These are phyloP conservation scores for Pancytospora philotis DNA, from an alignment of 371 early-diverging fungal genomes.

Conservation along the genomic window DNA sequence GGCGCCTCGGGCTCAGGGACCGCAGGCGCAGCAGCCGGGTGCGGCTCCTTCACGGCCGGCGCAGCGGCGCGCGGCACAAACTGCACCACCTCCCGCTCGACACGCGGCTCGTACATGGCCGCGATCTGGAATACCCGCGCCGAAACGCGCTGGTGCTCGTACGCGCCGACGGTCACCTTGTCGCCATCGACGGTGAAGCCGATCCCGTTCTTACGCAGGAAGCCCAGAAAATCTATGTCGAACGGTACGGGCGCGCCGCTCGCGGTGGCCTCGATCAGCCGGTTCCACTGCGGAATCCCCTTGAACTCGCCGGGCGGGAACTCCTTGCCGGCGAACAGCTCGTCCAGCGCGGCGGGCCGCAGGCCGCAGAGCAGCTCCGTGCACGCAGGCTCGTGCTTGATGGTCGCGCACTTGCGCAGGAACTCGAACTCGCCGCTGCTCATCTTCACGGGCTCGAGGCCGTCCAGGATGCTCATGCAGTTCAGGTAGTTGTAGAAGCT, in stretches of 20 bases:
- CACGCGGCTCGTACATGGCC: slow-evolving; percentile 17
- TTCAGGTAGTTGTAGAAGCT: background rate
- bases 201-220: slow-evolving; percentile 35
- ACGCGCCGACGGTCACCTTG: slow-evolving; percentile 4
- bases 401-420: background rate
- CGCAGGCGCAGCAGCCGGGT: background rate
- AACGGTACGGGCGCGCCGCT: background rate
- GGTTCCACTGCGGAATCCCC: background rate
- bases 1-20: background rate
- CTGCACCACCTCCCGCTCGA: background rate
- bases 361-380: slow-evolving; percentile 20
- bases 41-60: background rate
- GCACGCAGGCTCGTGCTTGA: slow-evolving; percentile 24
- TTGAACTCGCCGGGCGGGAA: background rate
- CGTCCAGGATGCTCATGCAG: background rate
- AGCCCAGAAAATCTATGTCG: slow-evolving; percentile 8
- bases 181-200: slow-evolving; percentile 5
- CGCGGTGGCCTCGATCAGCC: slow-evolving; percentile 4
- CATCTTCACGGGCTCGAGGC: background rate
- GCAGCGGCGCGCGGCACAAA: background rate
- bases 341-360: background rate
- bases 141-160: slow-evolving; percentile 14
- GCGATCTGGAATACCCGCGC: slow-evolving; percentile 33
- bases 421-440: slow-evolving; percentile 2
- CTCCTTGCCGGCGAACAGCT: background rate